These are phyloP conservation scores for Naumovozyma baii DNA, from an alignment of 805 yeast species.

Conservation along the genomic window DNA sequence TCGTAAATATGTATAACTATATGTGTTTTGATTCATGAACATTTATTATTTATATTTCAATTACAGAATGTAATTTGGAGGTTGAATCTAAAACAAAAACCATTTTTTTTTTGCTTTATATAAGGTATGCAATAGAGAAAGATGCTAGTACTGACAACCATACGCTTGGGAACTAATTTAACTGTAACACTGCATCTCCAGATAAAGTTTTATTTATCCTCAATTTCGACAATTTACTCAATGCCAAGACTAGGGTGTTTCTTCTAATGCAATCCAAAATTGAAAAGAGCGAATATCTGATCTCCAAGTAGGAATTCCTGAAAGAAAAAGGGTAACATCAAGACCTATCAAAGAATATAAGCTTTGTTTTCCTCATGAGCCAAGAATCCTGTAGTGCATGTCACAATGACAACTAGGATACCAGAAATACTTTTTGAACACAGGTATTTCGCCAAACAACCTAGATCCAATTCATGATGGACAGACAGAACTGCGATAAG, in stretches of 20 bases:
- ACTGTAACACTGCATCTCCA: constrained; percentile 50
- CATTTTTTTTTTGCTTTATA: too few species aligned
- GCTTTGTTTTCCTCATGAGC: constrained; percentile 37
- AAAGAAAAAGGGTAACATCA: constrained; percentile 53
- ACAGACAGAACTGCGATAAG: constrained; percentile 49
- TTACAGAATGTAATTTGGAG: too few species aligned
- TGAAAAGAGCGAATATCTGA: constrained; percentile 75
- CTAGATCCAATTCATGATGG: constrained; percentile 50
- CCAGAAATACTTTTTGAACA: constrained; percentile 87
- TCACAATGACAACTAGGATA: constrained; percentile 58
- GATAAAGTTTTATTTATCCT: constrained; percentile 42
- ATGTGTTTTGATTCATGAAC: too few species aligned
- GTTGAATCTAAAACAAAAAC: too few species aligned
- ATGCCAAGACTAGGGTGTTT: constrained; percentile 57
- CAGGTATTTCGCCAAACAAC: constrained; percentile 76
- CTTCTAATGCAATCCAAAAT: constrained; percentile 51
- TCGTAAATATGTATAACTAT: too few species aligned
- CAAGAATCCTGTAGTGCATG: constrained; percentile 46
- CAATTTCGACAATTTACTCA: constrained; percentile 47
- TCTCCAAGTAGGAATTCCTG: constrained; percentile 83
- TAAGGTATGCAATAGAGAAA: too few species aligned
- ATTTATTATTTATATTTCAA: too few species aligned
- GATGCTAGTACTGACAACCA: constrained; percentile 12
- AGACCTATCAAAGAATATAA: constrained; percentile 45
- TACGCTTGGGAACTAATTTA: constrained; percentile 27